Conservation (phyloP, 768 basidiomycete genomes). For the Mycena filopes region DNA sequence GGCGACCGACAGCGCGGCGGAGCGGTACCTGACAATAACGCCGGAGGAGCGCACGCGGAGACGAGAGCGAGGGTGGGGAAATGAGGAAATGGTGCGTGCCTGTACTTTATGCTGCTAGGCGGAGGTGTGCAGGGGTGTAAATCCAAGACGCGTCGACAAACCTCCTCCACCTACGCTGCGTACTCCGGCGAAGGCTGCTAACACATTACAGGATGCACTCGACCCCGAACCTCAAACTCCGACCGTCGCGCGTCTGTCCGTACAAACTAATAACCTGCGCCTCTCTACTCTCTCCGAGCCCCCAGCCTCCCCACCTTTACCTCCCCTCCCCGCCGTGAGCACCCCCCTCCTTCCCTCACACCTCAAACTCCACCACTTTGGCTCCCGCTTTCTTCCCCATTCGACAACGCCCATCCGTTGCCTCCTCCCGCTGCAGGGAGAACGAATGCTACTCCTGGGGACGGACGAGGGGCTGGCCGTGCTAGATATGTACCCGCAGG, state of each 20-base stretch:
- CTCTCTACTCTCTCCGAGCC: slow-evolving; percentile 38
- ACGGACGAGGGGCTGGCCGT: slow-evolving; percentile 85
- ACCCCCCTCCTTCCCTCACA: slow-evolving; percentile 70
- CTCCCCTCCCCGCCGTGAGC: slow-evolving; percentile 56
- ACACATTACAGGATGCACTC: slow-evolving; percentile 25
- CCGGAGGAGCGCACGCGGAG: slow-evolving; percentile 67
- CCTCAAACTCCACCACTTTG: slow-evolving; percentile 79
- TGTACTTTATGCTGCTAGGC: not conserved
- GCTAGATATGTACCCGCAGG: slow-evolving; percentile 83
- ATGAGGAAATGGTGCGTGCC: slow-evolving; percentile 45
- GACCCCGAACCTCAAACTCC: slow-evolving; percentile 38
- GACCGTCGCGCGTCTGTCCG: slow-evolving; percentile 46
- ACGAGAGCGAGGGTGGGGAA: slow-evolving; percentile 78
- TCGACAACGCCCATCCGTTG: slow-evolving; percentile 79
- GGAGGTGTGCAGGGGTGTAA: too few relatives aligned
- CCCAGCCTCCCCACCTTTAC: slow-evolving; percentile 45
- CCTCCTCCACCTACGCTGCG: too few relatives aligned
- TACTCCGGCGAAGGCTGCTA: not conserved
- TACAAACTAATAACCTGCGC: slow-evolving; percentile 57
- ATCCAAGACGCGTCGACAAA: too few relatives aligned
- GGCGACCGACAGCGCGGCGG: slow-evolving; percentile 71
- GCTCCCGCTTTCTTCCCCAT: slow-evolving; percentile 88
- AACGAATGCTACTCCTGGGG: slow-evolving; percentile 78
- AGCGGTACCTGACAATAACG: slow-evolving; percentile 76
- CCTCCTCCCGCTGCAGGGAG: slow-evolving; percentile 73